Evolutionary conservation across 2,329 filamentous ascomycete genomes (phyloP).

Genomic region (Penicillium brevicompactum): DNA sequence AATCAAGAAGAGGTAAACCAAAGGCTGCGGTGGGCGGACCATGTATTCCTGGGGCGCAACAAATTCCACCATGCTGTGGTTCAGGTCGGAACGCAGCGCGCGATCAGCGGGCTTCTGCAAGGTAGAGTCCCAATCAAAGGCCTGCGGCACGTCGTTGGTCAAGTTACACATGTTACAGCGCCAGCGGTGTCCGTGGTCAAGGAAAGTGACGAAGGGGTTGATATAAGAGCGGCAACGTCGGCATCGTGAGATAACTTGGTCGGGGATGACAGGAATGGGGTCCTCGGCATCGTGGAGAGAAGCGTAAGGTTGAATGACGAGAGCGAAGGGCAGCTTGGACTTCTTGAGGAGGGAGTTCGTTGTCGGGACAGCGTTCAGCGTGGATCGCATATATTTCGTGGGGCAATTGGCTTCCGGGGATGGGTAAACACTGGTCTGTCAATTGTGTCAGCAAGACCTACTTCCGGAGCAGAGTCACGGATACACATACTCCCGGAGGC

Average conservation of each 20-base stretch:
- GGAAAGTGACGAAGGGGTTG: constrained; percentile 94
- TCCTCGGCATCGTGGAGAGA: constrained; percentile 93
- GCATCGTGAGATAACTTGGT: constrained; percentile 96
- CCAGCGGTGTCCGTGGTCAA: constrained; percentile 97
- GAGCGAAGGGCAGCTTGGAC: constrained; percentile 90
- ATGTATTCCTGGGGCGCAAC: constrained; percentile 99
- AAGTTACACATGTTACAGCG: constrained; percentile 99
- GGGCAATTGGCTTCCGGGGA: constrained; percentile 90
- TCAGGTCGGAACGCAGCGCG: constrained; percentile 89
- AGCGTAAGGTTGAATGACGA: constrained; percentile 94
- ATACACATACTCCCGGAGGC: constrained; percentile 78
- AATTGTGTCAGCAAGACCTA: constrained; percentile 43
- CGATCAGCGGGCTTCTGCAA: constrained; percentile 88
- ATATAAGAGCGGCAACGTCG: constrained; percentile 95
- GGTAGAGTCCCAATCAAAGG: constrained; percentile 96
- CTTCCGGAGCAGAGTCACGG: neutral
- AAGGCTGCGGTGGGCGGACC: constrained; percentile 92
- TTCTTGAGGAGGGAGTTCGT: constrained; percentile 94
- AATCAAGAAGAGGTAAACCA: constrained; percentile 94
- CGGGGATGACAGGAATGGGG: constrained; percentile 84
- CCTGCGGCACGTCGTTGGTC: constrained; percentile 98
- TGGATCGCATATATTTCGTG: constrained; percentile 92
- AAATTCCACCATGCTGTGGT: constrained; percentile 96
- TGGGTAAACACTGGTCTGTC: constrained; percentile 81
- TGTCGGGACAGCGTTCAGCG: constrained; percentile 89